phyloP scores from a whole-genome alignment of 306 rosid species.

The Vigna radiata region DNA sequence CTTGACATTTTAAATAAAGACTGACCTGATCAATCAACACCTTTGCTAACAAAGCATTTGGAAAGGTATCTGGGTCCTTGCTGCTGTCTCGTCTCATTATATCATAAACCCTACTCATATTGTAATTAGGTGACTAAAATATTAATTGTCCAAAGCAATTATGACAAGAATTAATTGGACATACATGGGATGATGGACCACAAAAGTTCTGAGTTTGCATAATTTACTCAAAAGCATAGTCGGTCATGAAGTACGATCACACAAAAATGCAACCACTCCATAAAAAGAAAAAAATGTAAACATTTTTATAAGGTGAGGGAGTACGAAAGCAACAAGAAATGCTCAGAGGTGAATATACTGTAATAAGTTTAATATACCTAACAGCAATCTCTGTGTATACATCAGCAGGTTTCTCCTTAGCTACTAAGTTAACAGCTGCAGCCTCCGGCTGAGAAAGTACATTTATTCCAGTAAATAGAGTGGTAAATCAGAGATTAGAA shows the following conservation, averaged over 20 bases:
- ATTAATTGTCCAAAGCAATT: constrained; percentile 9
- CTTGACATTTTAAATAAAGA: constrained; percentile 37
- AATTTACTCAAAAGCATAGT: neutral
- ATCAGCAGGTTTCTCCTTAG: constrained; percentile 82
- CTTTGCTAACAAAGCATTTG: constrained; percentile 73
- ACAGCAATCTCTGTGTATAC: constrained; percentile 87
- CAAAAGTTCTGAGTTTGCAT: constrained; percentile 19
- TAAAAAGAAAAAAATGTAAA: constrained; percentile 14
- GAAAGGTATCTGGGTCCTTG: constrained; percentile 67
- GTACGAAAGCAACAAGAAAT: neutral
- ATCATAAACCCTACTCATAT: constrained; percentile 72
- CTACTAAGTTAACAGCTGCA: constrained; percentile 87
- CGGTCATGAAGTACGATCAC: neutral
- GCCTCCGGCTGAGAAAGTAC: constrained; percentile 71
- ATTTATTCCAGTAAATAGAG: constrained; percentile 35
- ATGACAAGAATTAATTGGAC: constrained; percentile 27
- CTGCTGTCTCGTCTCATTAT: constrained; percentile 77
- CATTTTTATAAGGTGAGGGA: constrained; percentile 1
- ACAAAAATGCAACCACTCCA: constrained; percentile 9
- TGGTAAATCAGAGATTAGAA: constrained; percentile 21
- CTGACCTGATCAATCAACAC: constrained; percentile 74
- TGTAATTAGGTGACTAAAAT: constrained; percentile 3
- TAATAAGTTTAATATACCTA: constrained; percentile 55
- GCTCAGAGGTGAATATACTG: constrained; percentile 10
- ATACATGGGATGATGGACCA: constrained; percentile 14